phyloP scores from a whole-genome alignment of 1,284 basidiomycete species.

The Cutaneotrichosporon cavernicola region DNA sequence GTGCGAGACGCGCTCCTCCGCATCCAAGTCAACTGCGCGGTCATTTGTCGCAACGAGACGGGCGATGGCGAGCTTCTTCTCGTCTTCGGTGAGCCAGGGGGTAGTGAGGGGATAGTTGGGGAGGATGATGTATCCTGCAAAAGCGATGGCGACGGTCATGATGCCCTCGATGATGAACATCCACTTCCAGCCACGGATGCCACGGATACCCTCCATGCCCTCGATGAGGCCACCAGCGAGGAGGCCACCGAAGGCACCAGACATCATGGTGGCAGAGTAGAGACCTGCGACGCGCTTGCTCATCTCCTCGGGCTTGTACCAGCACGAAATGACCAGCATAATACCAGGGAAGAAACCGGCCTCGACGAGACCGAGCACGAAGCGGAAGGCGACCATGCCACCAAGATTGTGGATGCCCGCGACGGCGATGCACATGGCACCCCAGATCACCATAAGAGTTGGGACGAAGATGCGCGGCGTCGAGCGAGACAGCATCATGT shows the following conservation, averaged over 20 bases:
- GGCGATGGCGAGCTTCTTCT: constrained; percentile 23
- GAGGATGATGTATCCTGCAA: constrained; percentile 45
- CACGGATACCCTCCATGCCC: constrained; percentile 34
- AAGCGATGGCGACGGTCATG: constrained; percentile 39
- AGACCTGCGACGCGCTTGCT: constrained; percentile 25
- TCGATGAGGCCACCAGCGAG: constrained; percentile 41
- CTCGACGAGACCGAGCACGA: constrained; percentile 46
- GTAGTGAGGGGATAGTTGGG: constrained; percentile 45
- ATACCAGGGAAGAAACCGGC: constrained; percentile 42
- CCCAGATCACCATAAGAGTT: constrained; percentile 33
- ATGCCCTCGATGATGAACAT: constrained; percentile 58
- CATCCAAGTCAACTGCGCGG: constrained; percentile 18
- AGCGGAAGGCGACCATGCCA: constrained; percentile 38
- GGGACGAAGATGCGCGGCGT: constrained; percentile 30
- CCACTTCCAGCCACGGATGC: constrained; percentile 40
- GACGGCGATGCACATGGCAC: constrained; percentile 19
- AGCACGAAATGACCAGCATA: constrained; percentile 39
- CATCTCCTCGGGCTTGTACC: constrained; percentile 34
- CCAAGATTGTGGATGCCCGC: constrained; percentile 34
- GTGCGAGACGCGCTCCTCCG: constrained; percentile 30
- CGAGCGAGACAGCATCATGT: constrained; percentile 39
- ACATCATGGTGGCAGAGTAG: constrained; percentile 28
- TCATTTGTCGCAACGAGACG: constrained; percentile 28
- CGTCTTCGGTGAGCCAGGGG: constrained; percentile 34
- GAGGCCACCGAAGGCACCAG: constrained; percentile 35